phyloP scores from a whole-genome alignment of 208 protist species.

The Acanthamoeba royreba region DNA sequence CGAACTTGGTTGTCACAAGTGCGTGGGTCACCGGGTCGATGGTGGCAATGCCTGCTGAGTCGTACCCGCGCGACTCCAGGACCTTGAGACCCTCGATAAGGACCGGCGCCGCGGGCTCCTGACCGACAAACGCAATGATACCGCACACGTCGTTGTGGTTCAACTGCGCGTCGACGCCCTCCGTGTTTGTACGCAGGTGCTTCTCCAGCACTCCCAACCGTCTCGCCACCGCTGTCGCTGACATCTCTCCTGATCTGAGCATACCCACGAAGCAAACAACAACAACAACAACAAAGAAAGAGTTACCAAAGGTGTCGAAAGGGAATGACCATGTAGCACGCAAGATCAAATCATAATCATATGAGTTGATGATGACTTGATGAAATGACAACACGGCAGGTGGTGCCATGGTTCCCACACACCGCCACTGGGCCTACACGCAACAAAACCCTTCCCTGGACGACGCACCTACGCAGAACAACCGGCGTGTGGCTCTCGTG shows the following conservation, averaged over 20 bases:
- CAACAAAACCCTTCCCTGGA: too few species aligned
- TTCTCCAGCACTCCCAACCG: neutral
- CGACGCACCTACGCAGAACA: too few species aligned
- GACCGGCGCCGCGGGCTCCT: constrained; percentile 50
- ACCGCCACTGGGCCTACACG: too few species aligned
- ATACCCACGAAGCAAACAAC: too few species aligned
- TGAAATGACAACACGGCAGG: too few species aligned
- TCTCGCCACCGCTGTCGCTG: neutral
- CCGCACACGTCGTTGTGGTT: constrained; percentile 58
- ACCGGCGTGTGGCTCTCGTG: too few species aligned
- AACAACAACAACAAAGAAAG: neutral
- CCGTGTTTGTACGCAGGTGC: neutral
- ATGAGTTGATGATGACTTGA: too few species aligned
- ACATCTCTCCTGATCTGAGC: too few species aligned
- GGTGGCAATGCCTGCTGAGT: constrained; percentile 72
- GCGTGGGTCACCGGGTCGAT: constrained; percentile 11
- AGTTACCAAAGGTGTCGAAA: too few species aligned
- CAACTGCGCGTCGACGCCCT: neutral
- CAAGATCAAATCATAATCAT: too few species aligned
- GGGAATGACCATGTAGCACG: too few species aligned
- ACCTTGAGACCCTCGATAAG: constrained; percentile 72
- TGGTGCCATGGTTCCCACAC: too few species aligned
- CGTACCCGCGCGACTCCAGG: constrained; percentile 76
- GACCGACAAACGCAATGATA: constrained; percentile 75
- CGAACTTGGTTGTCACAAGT: constrained; percentile 71